A percentile compares a stretch with the other conserved stretches of the same genome.
These are phyloP conservation scores for Phytophthora boehmeriae DNA, from an alignment of 352 stramenopile species.

Conservation along the genomic window DNA sequence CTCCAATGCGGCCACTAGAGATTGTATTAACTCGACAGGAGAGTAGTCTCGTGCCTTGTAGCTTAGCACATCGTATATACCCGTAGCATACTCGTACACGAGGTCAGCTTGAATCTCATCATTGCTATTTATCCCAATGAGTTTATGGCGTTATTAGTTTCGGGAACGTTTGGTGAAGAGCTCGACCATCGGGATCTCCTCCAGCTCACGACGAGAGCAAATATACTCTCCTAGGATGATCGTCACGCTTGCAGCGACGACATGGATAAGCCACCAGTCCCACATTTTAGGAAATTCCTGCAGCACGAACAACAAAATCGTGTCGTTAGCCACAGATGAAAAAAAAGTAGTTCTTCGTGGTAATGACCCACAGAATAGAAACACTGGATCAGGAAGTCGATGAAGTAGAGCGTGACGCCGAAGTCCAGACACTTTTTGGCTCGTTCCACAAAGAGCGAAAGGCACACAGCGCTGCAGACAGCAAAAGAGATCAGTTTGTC, in stretches of 20 bases:
- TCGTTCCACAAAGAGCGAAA: slow-evolving; percentile 86
- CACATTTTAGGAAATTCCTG: slow-evolving; percentile 86
- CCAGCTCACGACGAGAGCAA: slow-evolving; percentile 84
- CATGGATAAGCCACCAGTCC: slow-evolving; percentile 89
- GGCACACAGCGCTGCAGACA: slow-evolving; percentile 58
- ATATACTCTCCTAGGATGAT: slow-evolving; percentile 90
- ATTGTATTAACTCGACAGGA: neutral
- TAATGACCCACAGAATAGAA: slow-evolving; percentile 75
- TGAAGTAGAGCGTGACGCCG: slow-evolving; percentile 89
- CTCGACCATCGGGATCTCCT: slow-evolving; percentile 90
- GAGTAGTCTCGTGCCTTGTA: neutral
- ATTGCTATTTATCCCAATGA: neutral
- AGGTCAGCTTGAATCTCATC: neutral
- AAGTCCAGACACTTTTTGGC: slow-evolving; percentile 93
- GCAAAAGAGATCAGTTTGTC: slow-evolving; percentile 10
- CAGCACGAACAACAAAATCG: slow-evolving; percentile 1
- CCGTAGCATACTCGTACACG: slow-evolving; percentile 8
- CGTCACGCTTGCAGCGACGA: slow-evolving; percentile 68
- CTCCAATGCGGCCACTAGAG: neutral
- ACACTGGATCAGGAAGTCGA: slow-evolving; percentile 81
- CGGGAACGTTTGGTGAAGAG: slow-evolving; percentile 77
- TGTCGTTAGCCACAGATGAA: neutral
- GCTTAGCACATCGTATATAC: slow-evolving; percentile 10
- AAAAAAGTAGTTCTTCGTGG: neutral
- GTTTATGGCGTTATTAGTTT: slow-evolving; percentile 34